Evolutionary conservation across 169 alveolate genomes (phyloP).

Genomic region (Eimeria tenella): DNA sequence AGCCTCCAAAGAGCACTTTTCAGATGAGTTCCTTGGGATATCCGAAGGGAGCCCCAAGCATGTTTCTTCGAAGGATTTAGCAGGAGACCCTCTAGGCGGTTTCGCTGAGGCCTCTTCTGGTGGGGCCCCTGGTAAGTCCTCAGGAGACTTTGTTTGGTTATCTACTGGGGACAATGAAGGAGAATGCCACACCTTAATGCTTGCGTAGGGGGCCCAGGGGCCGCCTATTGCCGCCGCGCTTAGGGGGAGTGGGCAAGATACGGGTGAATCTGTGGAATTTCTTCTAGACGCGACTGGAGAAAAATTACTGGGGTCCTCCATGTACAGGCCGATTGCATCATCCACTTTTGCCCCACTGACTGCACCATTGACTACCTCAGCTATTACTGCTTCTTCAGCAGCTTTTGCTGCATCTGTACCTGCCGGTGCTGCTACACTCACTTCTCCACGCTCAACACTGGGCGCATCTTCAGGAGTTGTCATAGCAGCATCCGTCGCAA

Average conservation of each 20-base stretch:
- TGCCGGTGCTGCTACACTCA: neutral
- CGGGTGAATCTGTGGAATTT: neutral
- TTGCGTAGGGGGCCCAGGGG: slow-evolving; percentile 2
- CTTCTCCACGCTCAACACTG: neutral
- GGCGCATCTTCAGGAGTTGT: neutral
- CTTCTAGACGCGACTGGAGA: neutral
- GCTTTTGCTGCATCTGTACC: neutral
- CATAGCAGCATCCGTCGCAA: neutral
- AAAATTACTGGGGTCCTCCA: neutral
- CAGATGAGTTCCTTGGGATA: neutral
- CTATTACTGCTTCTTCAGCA: neutral
- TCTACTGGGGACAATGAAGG: slow-evolving; percentile 42
- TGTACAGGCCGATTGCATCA: neutral
- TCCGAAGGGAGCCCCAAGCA: neutral
- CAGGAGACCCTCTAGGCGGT: slow-evolving; percentile 19
- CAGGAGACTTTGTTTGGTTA: neutral
- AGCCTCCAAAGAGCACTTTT: neutral
- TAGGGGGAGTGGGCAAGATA: slow-evolving; percentile 54
- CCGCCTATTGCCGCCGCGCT: slow-evolving; percentile 44
- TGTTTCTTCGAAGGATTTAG: neutral
- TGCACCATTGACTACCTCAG: neutral
- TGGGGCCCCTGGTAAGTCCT: slow-evolving; percentile 42
- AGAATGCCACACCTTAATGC: slow-evolving; percentile 33
- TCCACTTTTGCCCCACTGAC: neutral
- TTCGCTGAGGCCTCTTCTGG: slow-evolving; percentile 46